Evolutionary conservation across 495 filamentous ascomycete species (phyloP).

Genomic region (Lasiosphaeriaceae sp.): DNA sequence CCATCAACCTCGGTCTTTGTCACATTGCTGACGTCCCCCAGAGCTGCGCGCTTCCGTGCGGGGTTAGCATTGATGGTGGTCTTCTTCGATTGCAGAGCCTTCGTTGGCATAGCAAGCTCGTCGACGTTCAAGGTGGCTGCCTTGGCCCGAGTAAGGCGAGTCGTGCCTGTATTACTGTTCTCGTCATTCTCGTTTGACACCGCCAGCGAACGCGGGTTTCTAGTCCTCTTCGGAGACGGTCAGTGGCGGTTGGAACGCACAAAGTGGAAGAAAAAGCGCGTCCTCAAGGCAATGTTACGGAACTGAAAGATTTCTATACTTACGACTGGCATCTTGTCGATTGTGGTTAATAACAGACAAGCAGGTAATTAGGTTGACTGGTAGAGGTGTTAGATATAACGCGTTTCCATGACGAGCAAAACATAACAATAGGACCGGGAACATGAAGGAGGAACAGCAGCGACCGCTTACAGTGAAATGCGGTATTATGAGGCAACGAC

Average conservation of each 20-base stretch:
- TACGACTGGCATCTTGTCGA: background rate
- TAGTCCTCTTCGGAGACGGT: slow-evolving; percentile 13
- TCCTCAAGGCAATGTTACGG: background rate
- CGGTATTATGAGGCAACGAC: background rate
- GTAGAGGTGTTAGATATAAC: background rate
- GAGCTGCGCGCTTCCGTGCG: slow-evolving; percentile 64
- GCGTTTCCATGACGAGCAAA: background rate
- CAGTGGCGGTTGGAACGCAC: background rate
- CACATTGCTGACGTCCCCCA: slow-evolving; percentile 95
- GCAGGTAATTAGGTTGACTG: background rate
- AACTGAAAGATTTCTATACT: background rate
- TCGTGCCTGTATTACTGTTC: slow-evolving; percentile 59
- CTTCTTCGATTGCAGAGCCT: slow-evolving; percentile 75
- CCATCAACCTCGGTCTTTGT: slow-evolving; percentile 68
- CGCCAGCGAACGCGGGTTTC: slow-evolving; percentile 52
- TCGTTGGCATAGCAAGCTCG: slow-evolving; percentile 51
- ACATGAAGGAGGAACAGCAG: background rate
- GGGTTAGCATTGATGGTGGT: slow-evolving; percentile 42
- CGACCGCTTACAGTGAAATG: background rate
- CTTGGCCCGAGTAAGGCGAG: slow-evolving; percentile 90
- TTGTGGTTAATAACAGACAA: background rate
- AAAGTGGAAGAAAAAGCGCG: background rate
- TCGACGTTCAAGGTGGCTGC: slow-evolving; percentile 66
- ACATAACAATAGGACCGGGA: background rate
- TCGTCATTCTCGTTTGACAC: slow-evolving; percentile 86